phyloP scores from a whole-genome alignment of 106 monocot genomes.

The Vanilla planifolia region DNA sequence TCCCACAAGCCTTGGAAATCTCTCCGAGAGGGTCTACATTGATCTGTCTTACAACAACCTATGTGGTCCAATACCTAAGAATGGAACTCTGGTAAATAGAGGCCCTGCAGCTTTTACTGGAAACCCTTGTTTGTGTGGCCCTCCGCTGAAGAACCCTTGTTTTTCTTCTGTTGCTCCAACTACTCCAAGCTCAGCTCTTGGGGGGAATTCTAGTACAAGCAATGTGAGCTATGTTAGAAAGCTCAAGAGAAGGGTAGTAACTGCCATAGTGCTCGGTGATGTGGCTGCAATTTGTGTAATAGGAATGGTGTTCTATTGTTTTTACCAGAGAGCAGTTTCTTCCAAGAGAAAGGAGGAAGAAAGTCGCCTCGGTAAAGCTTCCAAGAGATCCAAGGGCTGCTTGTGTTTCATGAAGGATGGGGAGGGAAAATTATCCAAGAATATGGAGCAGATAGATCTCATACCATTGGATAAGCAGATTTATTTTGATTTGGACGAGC shows the following conservation, averaged over 20 bases:
- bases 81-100: conserved; percentile 42
- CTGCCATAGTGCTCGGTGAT: conserved; percentile 4
- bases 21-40: conserved; percentile 42
- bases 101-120: conserved; percentile 51
- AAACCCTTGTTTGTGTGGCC: conserved; percentile 42
- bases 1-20: conserved; percentile 31
- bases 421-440: background rate
- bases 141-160: conserved; percentile 40
- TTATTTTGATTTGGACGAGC: conserved; percentile 40
- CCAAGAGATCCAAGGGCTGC: background rate
- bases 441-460: conserved; percentile 1
- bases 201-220: background rate
- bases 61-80: conserved; percentile 50
- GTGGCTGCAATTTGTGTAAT: conserved; percentile 1
- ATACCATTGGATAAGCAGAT: conserved; percentile 4
- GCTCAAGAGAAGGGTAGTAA: background rate
- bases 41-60: conserved; percentile 50
- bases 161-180: conserved; percentile 1
- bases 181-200: conserved; percentile 4
- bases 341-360: background rate
- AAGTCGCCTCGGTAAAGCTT: conserved; percentile 2
- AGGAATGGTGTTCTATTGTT: background rate
- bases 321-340: conserved; percentile 5
- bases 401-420: conserved; percentile 4
- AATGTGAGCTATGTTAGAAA: background rate